Evolutionary conservation across 768 basidiomycete genomes (phyloP).

Genomic region (Mycena pura): DNA sequence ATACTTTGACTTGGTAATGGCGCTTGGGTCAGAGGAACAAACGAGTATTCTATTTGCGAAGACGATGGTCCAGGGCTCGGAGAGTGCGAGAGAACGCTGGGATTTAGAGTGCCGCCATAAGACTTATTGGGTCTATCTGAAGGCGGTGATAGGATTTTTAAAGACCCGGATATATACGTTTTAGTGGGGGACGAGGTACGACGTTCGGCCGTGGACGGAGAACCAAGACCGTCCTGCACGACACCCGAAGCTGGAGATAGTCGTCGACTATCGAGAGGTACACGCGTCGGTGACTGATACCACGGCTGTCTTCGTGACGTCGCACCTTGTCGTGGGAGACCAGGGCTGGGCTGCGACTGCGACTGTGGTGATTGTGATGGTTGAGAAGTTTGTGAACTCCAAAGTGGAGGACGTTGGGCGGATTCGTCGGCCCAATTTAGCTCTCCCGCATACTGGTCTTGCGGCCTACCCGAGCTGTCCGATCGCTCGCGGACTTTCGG

Average conservation of each 20-base stretch:
- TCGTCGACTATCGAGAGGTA: background rate
- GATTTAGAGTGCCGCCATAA: background rate
- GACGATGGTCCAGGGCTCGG: background rate
- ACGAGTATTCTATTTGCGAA: background rate
- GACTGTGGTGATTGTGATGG: slow-evolving; percentile 19
- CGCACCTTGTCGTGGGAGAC: background rate
- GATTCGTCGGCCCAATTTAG: slow-evolving; percentile 17
- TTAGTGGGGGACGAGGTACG: background rate
- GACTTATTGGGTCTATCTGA: background rate
- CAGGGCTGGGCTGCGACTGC: slow-evolving; percentile 23
- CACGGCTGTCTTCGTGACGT: slow-evolving; percentile 7
- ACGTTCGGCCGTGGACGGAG: background rate
- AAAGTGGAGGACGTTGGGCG: background rate
- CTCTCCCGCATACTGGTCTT: slow-evolving; percentile 21
- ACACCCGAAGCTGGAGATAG: background rate
- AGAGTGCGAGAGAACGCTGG: background rate
- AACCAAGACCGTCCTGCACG: background rate
- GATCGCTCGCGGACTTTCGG: background rate
- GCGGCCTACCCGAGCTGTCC: background rate
- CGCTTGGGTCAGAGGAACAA: slow-evolving; percentile 54
- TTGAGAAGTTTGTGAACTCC: slow-evolving; percentile 12
- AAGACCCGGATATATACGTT: slow-evolving; percentile 10
- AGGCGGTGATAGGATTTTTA: background rate
- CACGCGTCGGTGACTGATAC: slow-evolving; percentile 15
- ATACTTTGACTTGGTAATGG: slow-evolving; percentile 57